Evolutionary conservation across 2,329 filamentous ascomycete species (phyloP), one percentile per base, ranked within the genome.

Genomic region (Aspergillus proliferans): DNA sequence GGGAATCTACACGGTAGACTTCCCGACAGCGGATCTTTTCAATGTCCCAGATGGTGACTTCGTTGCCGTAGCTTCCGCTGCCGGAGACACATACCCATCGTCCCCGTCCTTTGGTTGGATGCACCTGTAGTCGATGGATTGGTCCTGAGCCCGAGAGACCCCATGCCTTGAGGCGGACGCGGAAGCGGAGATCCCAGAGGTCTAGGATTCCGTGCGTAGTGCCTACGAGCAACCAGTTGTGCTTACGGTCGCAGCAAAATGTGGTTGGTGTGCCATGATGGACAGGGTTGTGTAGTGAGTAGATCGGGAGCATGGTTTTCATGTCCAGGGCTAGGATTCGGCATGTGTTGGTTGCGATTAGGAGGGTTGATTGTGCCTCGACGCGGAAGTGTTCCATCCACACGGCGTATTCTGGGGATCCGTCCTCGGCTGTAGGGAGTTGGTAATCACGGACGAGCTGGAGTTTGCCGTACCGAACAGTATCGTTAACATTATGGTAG

Each of bases 181-280:
- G 86, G 76, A 98, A 98, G n/a, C 93, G 86, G 38, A 98, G 77
- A 68, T 98, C 93, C 93, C 93, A 98, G 1, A 98, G 78, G 64
- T 95, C 87, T 6, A 98, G 76, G 24, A 97, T 85, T 33, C 94
- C 93, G 64, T 97, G 91, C 0, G 89, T 88, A 0, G 94, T 98
- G 33, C 91, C 93, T 0, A 97, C 73, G 1, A 95, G 79, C 3
- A 98, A 76, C 93, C 93, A 98, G 62, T 93, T 90, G 45, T 87
- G 85, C 63, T 85, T 88, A 49, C 83, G 81, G 62, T 96, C 90
- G 28, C 95, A 79, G 60, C 87, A 92, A 69, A 98, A 96, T 57
- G 88, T 93, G 0, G 88, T 96, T 1, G 90, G 88, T 0, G 85
- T 88, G 10, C 93, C 93, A 62, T 98, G 92, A 60, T 95, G 88